These are phyloP conservation scores for Oenanthe javanica DNA, from an alignment of 140 eudicot species.

Conservation along the genomic window DNA sequence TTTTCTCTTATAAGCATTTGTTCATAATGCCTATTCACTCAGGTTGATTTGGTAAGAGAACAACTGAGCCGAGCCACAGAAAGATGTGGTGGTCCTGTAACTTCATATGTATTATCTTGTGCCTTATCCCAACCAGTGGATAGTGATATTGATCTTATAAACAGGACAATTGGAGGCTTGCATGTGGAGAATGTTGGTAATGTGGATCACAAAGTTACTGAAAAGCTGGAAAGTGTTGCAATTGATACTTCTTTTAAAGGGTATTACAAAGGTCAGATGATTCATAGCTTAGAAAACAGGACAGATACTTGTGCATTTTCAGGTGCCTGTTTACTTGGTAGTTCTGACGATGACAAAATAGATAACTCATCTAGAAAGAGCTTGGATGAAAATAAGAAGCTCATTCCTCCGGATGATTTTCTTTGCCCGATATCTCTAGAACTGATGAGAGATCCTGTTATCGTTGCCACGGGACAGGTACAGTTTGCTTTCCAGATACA, in stretches of 20 bases:
- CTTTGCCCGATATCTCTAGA: constrained; percentile 89
- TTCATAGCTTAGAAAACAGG: constrained; percentile 20
- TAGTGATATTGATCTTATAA: constrained; percentile 30
- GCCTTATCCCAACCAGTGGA: constrained; percentile 41
- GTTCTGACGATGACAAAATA: constrained; percentile 22
- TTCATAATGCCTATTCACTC: constrained; percentile 5
- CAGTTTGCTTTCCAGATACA: not conserved
- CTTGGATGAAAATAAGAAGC: constrained; percentile 49
- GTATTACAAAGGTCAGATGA: constrained; percentile 23
- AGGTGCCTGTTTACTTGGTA: constrained; percentile 16
- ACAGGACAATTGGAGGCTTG: constrained; percentile 24
- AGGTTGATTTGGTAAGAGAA: constrained; percentile 78
- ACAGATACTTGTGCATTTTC: constrained; percentile 23
- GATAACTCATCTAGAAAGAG: constrained; percentile 14
- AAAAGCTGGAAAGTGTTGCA: constrained; percentile 20
- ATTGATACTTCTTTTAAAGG: constrained; percentile 28
- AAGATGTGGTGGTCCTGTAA: constrained; percentile 44
- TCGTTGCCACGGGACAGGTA: constrained; percentile 98
- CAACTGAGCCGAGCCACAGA: constrained; percentile 73
- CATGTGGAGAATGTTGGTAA: constrained; percentile 30
- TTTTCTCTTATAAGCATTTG: not conserved
- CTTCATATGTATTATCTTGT: constrained; percentile 20
- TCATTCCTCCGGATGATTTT: constrained; percentile 63
- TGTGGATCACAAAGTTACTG: constrained; percentile 36
- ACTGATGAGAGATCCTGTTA: constrained; percentile 86